These are phyloP conservation scores for Nitzschia sp. DNA, from an alignment of 108 stramenopile genomes.

Conservation along the genomic window DNA sequence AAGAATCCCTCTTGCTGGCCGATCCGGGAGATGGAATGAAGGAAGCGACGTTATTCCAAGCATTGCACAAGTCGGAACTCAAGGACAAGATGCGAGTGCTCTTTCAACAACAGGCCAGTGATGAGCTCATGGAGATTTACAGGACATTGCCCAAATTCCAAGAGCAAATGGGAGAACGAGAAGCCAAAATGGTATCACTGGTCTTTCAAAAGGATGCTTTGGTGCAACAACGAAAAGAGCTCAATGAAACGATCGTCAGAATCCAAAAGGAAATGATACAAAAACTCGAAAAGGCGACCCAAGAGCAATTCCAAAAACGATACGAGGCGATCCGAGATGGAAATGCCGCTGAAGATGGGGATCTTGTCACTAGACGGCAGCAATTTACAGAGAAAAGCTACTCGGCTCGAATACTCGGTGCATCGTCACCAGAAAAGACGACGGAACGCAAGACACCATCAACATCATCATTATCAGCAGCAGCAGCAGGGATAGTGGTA, in stretches of 20 bases:
- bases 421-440: background rate
- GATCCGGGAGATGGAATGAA: slow-evolving; percentile 10
- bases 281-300: background rate
- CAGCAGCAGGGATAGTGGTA: background rate
- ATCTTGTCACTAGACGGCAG: background rate
- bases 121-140: slow-evolving; percentile 14
- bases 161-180: slow-evolving; percentile 12
- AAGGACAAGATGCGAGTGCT: background rate
- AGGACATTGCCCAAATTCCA: background rate
- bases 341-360: background rate
- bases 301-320: slow-evolving; percentile 1
- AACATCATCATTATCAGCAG: background rate
- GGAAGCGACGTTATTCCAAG: background rate
- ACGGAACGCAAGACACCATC: background rate
- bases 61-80: background rate
- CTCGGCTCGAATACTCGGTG: background rate
- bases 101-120: slow-evolving; percentile 16
- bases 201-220: slow-evolving; percentile 9
- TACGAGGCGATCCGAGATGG: slow-evolving; percentile 16
- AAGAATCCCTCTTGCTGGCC: background rate
- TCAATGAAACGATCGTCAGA: background rate
- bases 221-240: slow-evolving; percentile 3
- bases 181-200: slow-evolving; percentile 6
- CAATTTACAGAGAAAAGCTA: background rate
- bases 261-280: slow-evolving; percentile 12